Evolutionary conservation across 2,329 filamentous ascomycete species (phyloP).

Genomic region (Xylariaceae sp.): DNA sequence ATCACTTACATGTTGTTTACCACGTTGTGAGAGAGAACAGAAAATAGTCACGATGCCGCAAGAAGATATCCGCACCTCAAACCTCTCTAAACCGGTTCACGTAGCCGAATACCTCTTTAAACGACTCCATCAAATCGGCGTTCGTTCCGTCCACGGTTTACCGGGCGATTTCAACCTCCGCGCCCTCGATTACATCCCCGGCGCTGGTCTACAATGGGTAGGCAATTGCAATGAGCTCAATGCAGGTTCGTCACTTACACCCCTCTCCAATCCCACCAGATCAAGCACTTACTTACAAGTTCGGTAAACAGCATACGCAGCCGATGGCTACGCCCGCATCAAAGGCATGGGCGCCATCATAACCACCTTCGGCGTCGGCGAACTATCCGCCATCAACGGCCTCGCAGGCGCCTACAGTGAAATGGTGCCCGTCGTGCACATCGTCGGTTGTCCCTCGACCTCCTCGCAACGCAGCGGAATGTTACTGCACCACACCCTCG

Average conservation of each 20-base stretch:
- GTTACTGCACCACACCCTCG: conserved; percentile 64
- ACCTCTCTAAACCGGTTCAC: conserved; percentile 47
- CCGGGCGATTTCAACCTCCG: conserved; percentile 70
- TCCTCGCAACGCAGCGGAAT: conserved; percentile 42
- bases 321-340: conserved; percentile 73
- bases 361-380: conserved; percentile 72
- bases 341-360: conserved; percentile 65
- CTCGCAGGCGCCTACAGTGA: conserved; percentile 71
- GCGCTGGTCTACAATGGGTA: conserved; percentile 57
- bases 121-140: conserved; percentile 57
- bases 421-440: conserved; percentile 61
- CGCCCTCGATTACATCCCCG: conserved; percentile 60
- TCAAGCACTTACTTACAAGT: neutral
- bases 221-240: conserved; percentile 70
- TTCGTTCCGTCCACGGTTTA: conserved; percentile 62
- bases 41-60: conserved; percentile 20
- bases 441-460: conserved; percentile 48
- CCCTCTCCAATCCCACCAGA: neutral
- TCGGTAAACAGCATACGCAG: conserved; percentile 56
- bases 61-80: conserved; percentile 39
- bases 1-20: too few species aligned
- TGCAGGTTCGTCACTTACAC: conserved; percentile 46
- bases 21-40: too few species aligned
- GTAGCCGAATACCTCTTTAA: conserved; percentile 65
- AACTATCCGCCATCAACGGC: conserved; percentile 68